Conservation (phyloP, 148 eudicot genomes). For the Spergularia bocconei region DNA sequence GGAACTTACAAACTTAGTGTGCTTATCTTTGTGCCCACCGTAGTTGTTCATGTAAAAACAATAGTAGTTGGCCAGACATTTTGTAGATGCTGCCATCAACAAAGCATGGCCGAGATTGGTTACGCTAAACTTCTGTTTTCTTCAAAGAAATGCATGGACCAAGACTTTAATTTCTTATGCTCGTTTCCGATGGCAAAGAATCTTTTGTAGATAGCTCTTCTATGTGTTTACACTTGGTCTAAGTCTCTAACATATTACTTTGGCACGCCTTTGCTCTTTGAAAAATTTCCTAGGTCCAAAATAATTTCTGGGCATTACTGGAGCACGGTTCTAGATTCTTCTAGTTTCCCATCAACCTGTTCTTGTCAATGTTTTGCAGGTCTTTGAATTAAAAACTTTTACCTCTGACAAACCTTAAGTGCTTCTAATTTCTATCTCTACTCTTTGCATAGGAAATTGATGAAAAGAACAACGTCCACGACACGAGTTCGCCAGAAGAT, state of each 20-base stretch:
- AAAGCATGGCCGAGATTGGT: not conserved
- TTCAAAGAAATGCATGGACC: not conserved
- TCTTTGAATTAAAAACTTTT: not conserved
- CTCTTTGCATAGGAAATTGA: conserved; percentile 44
- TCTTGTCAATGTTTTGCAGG: not conserved
- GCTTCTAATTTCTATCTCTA: not conserved
- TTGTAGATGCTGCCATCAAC: not conserved
- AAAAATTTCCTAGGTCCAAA: not conserved
- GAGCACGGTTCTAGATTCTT: not conserved
- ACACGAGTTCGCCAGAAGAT: conserved; percentile 24
- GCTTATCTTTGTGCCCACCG: not conserved
- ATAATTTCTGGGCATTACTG: not conserved
- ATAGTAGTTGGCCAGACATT: not conserved
- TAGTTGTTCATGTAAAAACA: not conserved
- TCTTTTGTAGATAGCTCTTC: not conserved
- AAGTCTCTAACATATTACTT: not conserved
- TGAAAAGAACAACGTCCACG: conserved; percentile 31
- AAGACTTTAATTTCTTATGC: not conserved
- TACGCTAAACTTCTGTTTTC: not conserved
- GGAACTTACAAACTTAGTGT: not conserved
- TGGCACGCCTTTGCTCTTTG: not conserved
- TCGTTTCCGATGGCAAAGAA: not conserved
- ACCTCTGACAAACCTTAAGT: not conserved
- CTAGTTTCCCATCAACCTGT: not conserved
- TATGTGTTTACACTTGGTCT: not conserved